Conservation (phyloP, 2,329 filamentous ascomycete species). For the Colletotrichum coccodes region DNA sequence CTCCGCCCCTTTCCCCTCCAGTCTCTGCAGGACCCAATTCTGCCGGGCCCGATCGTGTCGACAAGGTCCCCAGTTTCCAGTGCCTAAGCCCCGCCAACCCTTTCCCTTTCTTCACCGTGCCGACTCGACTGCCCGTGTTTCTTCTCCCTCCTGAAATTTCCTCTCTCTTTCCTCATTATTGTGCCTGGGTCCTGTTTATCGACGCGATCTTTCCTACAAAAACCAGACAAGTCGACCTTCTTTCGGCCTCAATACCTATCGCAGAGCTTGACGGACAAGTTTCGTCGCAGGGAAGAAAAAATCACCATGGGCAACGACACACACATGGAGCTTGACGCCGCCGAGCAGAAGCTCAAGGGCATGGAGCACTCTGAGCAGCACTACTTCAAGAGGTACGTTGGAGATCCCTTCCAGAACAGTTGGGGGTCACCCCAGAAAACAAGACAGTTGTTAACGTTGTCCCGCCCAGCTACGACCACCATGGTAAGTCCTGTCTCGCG, state of each 20-base stretch:
- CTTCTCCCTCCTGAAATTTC: constrained; percentile 19
- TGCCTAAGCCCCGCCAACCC: constrained; percentile 20
- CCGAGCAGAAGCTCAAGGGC: constrained; percentile 71
- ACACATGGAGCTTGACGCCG: constrained; percentile 67
- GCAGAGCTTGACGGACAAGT: not conserved
- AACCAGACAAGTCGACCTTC: not conserved
- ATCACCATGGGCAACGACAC: constrained; percentile 54
- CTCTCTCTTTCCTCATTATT: constrained; percentile 1
- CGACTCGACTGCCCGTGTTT: constrained; percentile 21
- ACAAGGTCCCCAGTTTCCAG: constrained; percentile 18
- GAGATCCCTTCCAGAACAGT: constrained; percentile 17
- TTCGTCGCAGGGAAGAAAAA: constrained; percentile 2
- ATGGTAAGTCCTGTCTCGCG: constrained; percentile 70
- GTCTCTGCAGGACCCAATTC: constrained; percentile 22
- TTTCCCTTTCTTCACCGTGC: constrained; percentile 28
- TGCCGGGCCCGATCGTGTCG: constrained; percentile 28
- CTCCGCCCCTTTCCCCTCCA: constrained; percentile 3
- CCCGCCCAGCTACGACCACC: constrained; percentile 87
- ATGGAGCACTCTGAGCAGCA: constrained; percentile 97
- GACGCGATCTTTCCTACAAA: not conserved
- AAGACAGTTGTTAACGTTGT: constrained; percentile 33
- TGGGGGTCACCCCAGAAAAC: not conserved
- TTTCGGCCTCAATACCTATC: not conserved
- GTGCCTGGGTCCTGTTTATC: not conserved
- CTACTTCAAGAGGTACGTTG: constrained; percentile 92